A percentile compares a stretch with the other conserved stretches of the same genome.
These are phyloP conservation scores for Leucosporidium scottii DNA, from an alignment of 768 basidiomycete species.

Conservation along the genomic window DNA sequence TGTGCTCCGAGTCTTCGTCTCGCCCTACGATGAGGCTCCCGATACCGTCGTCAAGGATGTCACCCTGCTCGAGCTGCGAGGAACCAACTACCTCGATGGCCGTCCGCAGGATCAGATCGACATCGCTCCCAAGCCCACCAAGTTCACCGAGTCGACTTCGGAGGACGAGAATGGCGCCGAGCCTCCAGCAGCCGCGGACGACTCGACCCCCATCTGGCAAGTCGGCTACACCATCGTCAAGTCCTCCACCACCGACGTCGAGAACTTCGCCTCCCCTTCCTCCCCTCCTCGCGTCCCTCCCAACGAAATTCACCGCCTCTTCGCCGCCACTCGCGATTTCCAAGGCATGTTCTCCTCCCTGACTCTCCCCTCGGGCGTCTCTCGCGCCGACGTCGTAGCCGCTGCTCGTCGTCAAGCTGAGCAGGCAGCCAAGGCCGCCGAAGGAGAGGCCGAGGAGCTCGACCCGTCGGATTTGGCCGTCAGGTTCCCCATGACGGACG, in stretches of 20 bases:
- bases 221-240: constrained; percentile 21
- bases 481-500: constrained; percentile 13
- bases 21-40: constrained; percentile 3
- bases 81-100: constrained; percentile 27
- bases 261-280: no score
- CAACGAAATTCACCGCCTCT: constrained; percentile 2
- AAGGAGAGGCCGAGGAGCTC: constrained; percentile 6
- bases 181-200: background rate
- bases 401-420: constrained; percentile 8
- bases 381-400: background rate
- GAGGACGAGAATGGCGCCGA: background rate
- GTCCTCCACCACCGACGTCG: background rate
- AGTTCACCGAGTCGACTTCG: background rate
- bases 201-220: constrained; percentile 13
- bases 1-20: constrained; percentile 23
- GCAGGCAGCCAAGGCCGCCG: constrained; percentile 3
- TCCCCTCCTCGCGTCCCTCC: no score
- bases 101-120: background rate
- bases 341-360: constrained; percentile 24
- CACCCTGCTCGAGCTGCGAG: constrained; percentile 25
- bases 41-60: background rate
- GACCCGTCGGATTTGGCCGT: constrained; percentile 18
- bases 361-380: constrained; percentile 25
- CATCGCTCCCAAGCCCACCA: background rate
- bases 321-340: background rate